phyloP scores from a whole-genome alignment of 306 rosid genomes.

The Prunus campanulata region DNA sequence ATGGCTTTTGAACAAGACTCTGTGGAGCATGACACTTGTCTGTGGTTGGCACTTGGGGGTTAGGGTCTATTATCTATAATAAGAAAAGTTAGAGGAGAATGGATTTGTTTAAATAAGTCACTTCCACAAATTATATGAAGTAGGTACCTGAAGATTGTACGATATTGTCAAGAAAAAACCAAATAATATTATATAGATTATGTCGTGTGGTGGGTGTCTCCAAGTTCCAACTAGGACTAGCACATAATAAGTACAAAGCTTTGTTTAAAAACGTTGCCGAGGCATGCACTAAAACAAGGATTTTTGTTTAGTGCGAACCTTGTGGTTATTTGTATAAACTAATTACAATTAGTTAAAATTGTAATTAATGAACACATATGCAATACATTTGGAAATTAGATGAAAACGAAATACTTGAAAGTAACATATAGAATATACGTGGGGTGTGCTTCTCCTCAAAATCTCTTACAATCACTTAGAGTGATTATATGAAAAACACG shows the following conservation, averaged over 20 bases:
- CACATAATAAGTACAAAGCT: neutral
- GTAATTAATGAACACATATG: too few relatives aligned
- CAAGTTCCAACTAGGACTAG: neutral
- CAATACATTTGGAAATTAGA: too few relatives aligned
- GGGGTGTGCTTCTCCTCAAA: too few relatives aligned
- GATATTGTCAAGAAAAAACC: neutral
- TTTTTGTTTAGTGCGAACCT: too few relatives aligned
- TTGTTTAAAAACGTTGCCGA: too few relatives aligned
- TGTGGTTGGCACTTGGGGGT: neutral
- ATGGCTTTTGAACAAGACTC: neutral
- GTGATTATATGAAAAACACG: too few relatives aligned
- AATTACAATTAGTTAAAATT: too few relatives aligned
- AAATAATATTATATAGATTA: neutral
- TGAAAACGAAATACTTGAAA: too few relatives aligned
- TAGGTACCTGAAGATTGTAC: neutral
- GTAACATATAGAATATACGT: too few relatives aligned
- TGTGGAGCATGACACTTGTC: neutral
- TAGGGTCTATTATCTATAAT: neutral
- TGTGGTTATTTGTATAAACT: too few relatives aligned
- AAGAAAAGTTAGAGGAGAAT: neutral
- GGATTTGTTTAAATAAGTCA: neutral
- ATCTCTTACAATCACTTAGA: too few relatives aligned
- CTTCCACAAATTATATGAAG: neutral
- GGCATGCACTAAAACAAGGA: too few relatives aligned
- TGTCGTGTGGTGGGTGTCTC: neutral